Evolutionary conservation across 176 grass and related monocot genomes (phyloP).

Genomic region (Calamus simplicifolius): DNA sequence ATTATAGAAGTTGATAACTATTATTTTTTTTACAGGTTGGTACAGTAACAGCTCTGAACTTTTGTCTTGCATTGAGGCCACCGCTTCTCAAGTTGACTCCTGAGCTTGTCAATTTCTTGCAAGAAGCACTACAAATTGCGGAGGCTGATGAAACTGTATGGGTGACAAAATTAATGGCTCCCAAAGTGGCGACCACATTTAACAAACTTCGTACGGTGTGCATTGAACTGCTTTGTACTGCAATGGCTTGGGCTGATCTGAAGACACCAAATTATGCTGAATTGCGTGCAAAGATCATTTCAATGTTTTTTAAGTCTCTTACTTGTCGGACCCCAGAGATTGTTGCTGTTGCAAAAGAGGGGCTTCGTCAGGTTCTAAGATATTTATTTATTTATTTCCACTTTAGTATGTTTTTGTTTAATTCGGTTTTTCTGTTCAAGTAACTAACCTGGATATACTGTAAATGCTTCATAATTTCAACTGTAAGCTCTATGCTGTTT

Average conservation of each 20-base stretch:
- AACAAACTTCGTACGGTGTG: conserved; percentile 95
- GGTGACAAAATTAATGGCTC: conserved; percentile 94
- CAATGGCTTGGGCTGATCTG: conserved; percentile 97
- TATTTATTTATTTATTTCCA: too few species aligned
- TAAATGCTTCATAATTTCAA: too few species aligned
- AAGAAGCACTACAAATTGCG: conserved; percentile 98
- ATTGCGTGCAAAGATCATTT: conserved; percentile 90
- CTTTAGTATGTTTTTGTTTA: too few species aligned
- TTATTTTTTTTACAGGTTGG: conserved; percentile 58
- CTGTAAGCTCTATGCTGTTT: too few species aligned
- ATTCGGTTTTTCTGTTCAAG: too few species aligned
- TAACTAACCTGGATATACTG: too few species aligned
- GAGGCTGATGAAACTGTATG: conserved; percentile 98
- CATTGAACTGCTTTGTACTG: conserved; percentile 96
- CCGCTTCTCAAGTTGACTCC: conserved; percentile 88
- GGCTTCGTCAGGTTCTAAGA: conserved; percentile 74
- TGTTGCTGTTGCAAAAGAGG: conserved; percentile 95
- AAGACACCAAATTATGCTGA: conserved; percentile 71
- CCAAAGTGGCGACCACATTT: conserved; percentile 82
- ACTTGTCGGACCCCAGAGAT: conserved; percentile 90
- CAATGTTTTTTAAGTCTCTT: conserved; percentile 99
- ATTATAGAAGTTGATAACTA: background rate
- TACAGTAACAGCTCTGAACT: conserved; percentile 91
- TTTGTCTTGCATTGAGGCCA: conserved; percentile 89
- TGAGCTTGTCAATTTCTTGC: conserved; percentile 90